phyloP scores from a whole-genome alignment of 2,329 filamentous ascomycete genomes.

The Nothomitra cinnamomea region DNA sequence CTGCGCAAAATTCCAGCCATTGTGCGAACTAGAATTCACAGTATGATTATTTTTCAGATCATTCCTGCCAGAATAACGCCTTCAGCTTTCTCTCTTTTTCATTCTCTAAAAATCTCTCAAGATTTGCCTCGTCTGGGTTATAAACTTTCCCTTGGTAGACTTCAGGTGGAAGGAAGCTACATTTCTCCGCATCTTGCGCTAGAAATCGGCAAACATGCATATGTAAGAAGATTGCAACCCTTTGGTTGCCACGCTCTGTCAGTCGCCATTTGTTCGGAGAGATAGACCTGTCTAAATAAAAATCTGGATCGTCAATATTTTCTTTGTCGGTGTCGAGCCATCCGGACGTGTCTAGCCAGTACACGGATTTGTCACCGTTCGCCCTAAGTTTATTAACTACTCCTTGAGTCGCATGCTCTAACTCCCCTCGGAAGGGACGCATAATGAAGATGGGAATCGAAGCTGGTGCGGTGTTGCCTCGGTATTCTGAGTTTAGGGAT shows the following conservation, averaged over 20 bases:
- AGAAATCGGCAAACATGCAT: constrained; percentile 23
- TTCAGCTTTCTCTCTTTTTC: constrained; percentile 6
- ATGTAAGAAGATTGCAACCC: constrained; percentile 21
- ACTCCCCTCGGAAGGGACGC: constrained; percentile 19
- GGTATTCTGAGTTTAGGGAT: constrained; percentile 6
- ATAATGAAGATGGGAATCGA: constrained; percentile 22
- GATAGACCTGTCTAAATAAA: constrained; percentile 17
- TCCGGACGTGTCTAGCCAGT: constrained; percentile 24
- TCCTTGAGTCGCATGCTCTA: constrained; percentile 18
- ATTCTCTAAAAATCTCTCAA: constrained; percentile 5
- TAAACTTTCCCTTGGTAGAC: constrained; percentile 6
- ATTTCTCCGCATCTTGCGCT: constrained; percentile 16
- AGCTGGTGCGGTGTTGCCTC: not conserved
- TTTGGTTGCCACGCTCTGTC: constrained; percentile 19
- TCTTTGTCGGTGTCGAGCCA: constrained; percentile 19
- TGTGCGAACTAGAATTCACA: too few species aligned
- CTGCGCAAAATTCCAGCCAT: too few species aligned
- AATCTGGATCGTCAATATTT: constrained; percentile 14
- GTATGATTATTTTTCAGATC: too few species aligned
- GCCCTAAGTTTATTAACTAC: constrained; percentile 19
- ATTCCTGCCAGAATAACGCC: constrained; percentile 5
- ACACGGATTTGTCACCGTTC: constrained; percentile 21
- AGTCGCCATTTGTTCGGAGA: constrained; percentile 16
- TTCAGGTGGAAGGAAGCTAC: constrained; percentile 20
- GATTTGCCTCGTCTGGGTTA: constrained; percentile 3